Conservation (phyloP, 1,284 basidiomycete genomes). For the Tilletia indica region DNA sequence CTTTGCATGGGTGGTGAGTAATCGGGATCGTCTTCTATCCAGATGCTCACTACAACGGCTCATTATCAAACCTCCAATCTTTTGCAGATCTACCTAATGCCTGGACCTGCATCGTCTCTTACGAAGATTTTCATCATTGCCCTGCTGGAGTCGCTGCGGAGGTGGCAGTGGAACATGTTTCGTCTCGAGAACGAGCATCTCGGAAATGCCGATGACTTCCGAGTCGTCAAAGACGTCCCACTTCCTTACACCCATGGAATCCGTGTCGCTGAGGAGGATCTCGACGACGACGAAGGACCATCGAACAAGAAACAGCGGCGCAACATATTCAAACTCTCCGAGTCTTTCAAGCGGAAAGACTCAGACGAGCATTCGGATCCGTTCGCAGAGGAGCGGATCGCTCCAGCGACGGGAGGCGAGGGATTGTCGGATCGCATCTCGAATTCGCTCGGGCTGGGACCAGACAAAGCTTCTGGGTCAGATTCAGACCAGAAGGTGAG, state of each 20-base stretch:
- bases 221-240: constrained; percentile 74
- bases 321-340: constrained; percentile 12
- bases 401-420: neutral
- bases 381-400: neutral
- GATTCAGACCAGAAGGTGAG: no score
- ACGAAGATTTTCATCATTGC: constrained; percentile 70
- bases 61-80: no score
- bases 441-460: no score
- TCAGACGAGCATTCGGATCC: constrained; percentile 4
- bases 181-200: constrained; percentile 81
- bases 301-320: neutral
- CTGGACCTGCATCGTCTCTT: constrained; percentile 61
- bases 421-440: neutral
- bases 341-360: neutral
- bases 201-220: constrained; percentile 69
- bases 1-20: constrained; percentile 68
- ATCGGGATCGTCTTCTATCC: neutral
- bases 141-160: constrained; percentile 73
- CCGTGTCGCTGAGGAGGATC: constrained; percentile 17
- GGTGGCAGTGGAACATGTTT: constrained; percentile 87
- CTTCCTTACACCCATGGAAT: constrained; percentile 64
- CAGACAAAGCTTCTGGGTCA: no score
- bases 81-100: constrained; percentile 67
- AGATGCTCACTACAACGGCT: neutral
- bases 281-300: constrained; percentile 23